phyloP scores from a whole-genome alignment of 805 yeast species.

The Cyberlindnera mrakii region DNA sequence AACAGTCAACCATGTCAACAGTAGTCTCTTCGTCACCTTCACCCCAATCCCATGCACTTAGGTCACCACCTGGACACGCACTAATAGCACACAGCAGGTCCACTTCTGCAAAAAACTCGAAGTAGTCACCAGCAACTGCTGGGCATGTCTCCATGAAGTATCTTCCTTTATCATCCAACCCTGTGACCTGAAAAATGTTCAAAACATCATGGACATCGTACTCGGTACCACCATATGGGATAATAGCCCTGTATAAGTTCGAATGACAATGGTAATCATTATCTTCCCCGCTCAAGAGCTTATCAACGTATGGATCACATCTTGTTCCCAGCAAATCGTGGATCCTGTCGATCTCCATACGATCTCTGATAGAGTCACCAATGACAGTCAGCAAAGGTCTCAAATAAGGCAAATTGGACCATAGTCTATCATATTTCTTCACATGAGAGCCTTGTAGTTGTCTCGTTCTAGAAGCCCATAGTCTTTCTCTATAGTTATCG shows the following conservation, averaged over 20 bases:
- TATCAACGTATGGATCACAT: constrained; percentile 66
- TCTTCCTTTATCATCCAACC: constrained; percentile 57
- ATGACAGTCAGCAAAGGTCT: constrained; percentile 61
- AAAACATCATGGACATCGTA: constrained; percentile 64
- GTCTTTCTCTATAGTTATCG: constrained; percentile 54
- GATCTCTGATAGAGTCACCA: constrained; percentile 52
- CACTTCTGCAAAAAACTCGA: constrained; percentile 62
- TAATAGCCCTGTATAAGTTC: constrained; percentile 51
- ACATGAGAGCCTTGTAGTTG: constrained; percentile 62
- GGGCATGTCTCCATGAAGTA: constrained; percentile 71
- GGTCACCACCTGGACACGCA: constrained; percentile 69
- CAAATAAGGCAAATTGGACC: constrained; percentile 62
- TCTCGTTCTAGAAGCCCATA: constrained; percentile 68
- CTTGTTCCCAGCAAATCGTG: constrained; percentile 65
- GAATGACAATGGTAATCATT: constrained; percentile 66
- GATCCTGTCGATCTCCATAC: constrained; percentile 56
- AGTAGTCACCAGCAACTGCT: constrained; percentile 50
- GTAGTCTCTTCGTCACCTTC: constrained; percentile 40
- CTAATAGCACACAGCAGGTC: constrained; percentile 58
- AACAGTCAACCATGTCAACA: constrained; percentile 52
- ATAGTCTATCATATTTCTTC: constrained; percentile 51
- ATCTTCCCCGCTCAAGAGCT: constrained; percentile 55
- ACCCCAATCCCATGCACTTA: constrained; percentile 69
- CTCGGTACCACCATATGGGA: constrained; percentile 57
- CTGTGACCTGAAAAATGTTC: constrained; percentile 66